Base-by-base conservation (phyloP, 768 basidiomycete genomes). In the Hypholoma fasciculare region DNA sequence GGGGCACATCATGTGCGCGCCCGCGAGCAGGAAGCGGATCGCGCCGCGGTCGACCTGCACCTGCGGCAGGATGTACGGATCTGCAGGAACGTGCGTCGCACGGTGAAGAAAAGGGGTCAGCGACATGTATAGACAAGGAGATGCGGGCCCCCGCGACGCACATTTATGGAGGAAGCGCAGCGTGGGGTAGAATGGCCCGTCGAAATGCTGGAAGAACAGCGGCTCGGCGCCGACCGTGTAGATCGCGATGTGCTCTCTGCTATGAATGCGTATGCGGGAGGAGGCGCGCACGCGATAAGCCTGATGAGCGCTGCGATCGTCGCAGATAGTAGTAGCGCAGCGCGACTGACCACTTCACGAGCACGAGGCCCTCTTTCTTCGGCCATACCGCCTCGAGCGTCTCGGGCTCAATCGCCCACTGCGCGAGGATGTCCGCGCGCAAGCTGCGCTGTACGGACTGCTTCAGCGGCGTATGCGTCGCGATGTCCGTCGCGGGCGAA, bases 1-100 rank as follows among this genome's bases (percentile, higher is more conserved):
- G 4, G 97, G 97, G 65, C 90, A 95, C 94, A 96, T 96, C 91
- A 96, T 95, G 75, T 90, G 88, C 23, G 94, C 94, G 14, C 94
- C 97, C 11, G 87, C 89, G 47, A 99, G 85, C 39, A 99, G 83
- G 75, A 98, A 99, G 36, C 96, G 92, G 76, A 99, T 99, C 53
- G 97, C 97, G 49, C 97, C 97, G 51, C 96, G 89, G 78, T 99
- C 97, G 49, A 98, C 82, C 62, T 88, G 85, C 49, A 96, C 94
- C 65, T 82, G 86, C 4, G 96, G 94, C 34, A 98, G 82, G 62
- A 98, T 79, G 66, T 84, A 89, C 7, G 97, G 97, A 78, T 97
- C 96, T 99, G 56, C 14, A 23, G 39, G 39, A 30, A 27, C 19
- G 48, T 26, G 19, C 72, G 56, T 52, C 56, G 19, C 44, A 54